Percentiles rank a stretch among this genome's conserved stretches.
These are phyloP conservation scores for Daldinia vernicosa DNA, from an alignment of 495 filamentous ascomycete genomes.

Conservation along the genomic window DNA sequence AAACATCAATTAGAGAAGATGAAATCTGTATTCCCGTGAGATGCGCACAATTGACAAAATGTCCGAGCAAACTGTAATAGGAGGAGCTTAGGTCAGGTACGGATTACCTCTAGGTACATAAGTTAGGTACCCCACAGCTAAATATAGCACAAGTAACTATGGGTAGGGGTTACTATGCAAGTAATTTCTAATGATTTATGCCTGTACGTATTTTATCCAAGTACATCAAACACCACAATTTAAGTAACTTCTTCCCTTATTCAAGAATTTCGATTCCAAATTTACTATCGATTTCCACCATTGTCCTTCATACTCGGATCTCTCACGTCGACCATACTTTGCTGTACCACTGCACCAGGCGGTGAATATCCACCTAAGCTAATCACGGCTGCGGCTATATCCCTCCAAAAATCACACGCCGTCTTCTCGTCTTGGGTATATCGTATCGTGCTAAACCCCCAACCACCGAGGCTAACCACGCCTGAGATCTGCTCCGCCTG, in stretches of 20 bases:
- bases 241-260: no score
- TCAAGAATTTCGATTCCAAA: no score
- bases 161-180: background rate
- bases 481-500: background rate
- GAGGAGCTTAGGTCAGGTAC: no score
- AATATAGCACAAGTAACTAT: background rate
- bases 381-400: background rate
- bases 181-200: background rate
- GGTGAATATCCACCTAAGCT: background rate
- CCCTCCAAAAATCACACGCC: background rate
- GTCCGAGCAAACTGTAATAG: background rate
- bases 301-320: background rate
- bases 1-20: no score
- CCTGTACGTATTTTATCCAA: background rate
- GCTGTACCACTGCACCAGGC: background rate
- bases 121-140: background rate
- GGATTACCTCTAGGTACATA: no score
- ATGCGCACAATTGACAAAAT: background rate
- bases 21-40: no score
- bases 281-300: background rate
- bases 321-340: background rate
- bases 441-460: background rate
- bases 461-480: background rate
- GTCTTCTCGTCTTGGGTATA: background rate
- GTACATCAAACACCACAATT: background rate